Conservation (phyloP, 495 filamentous ascomycete genomes). For the Thermochaetoides thermophila region DNA sequence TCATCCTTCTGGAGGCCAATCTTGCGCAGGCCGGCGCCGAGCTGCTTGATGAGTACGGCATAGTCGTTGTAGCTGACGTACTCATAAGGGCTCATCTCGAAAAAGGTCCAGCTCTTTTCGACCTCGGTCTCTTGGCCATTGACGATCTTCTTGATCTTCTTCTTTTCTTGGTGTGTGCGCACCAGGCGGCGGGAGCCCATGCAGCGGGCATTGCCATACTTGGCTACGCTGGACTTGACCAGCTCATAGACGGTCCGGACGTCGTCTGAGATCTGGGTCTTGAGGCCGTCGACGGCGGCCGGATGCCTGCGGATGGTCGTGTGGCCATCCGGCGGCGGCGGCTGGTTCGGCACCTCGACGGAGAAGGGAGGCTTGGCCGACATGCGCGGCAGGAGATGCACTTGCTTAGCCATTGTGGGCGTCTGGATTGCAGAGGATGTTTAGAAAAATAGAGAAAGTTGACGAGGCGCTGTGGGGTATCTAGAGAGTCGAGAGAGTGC, state of each 20-base stretch:
- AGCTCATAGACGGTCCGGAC: constrained; percentile 80
- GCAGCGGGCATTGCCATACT: constrained; percentile 80
- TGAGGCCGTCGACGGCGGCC: constrained; percentile 52
- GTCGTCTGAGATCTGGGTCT: constrained; percentile 43
- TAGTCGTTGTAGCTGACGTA: constrained; percentile 85
- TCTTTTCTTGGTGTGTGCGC: constrained; percentile 77
- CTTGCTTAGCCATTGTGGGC: constrained; percentile 31
- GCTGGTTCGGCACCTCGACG: constrained; percentile 60
- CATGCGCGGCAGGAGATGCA: constrained; percentile 47
- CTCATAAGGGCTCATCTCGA: constrained; percentile 77
- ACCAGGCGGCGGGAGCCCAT: constrained; percentile 69
- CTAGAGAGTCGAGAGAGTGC: too few relatives aligned
- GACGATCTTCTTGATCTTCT: constrained; percentile 93
- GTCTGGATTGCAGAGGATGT: neutral
- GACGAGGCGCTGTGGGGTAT: too few relatives aligned
- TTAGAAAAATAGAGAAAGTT: neutral
- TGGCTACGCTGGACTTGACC: constrained; percentile 57
- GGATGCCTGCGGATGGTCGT: constrained; percentile 79
- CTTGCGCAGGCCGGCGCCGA: constrained; percentile 67
- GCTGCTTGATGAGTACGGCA: constrained; percentile 53
- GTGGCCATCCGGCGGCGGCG: constrained; percentile 66
- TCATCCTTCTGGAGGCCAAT: constrained; percentile 61
- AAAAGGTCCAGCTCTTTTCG: constrained; percentile 93
- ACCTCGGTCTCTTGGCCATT: constrained; percentile 81
- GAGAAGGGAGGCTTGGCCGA: constrained; percentile 53